phyloP scores from a whole-genome alignment of 345 rosid species.

The Melaleuca quinquenervia region DNA sequence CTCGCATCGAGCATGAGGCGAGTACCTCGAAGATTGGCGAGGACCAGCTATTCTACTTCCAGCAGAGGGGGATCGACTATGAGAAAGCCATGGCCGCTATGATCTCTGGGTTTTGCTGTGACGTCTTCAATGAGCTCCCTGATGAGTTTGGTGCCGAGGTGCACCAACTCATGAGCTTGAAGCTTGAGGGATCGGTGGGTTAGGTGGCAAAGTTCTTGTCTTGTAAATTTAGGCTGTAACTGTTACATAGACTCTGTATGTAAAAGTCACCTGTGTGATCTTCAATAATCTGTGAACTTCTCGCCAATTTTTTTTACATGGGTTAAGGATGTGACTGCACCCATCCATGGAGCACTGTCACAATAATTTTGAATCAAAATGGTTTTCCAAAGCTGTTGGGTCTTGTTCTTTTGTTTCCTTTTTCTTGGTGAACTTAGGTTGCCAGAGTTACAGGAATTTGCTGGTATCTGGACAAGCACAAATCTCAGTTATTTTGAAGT shows the following conservation, averaged over 20 bases:
- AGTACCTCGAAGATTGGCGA: conserved; percentile 91
- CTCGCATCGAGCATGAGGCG: conserved; percentile 91
- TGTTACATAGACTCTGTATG: not conserved
- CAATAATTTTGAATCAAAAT: not conserved
- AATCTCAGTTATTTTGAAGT: not conserved
- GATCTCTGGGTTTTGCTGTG: conserved; percentile 88
- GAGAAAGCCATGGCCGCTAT: conserved; percentile 97
- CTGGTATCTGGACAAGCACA: not conserved
- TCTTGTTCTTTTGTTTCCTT: not conserved
- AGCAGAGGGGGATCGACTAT: conserved; percentile 86
- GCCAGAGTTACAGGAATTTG: not conserved
- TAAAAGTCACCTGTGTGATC: not conserved
- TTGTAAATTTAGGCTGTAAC: not conserved
- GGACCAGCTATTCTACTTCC: conserved; percentile 96
- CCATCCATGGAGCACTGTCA: not conserved
- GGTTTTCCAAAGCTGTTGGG: not conserved
- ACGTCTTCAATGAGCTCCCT: conserved; percentile 86
- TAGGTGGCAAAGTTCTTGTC: conserved; percentile 11
- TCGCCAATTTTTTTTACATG: not conserved
- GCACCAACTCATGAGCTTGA: conserved; percentile 83
- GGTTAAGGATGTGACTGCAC: not conserved
- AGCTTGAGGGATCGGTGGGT: conserved; percentile 94
- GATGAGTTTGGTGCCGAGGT: conserved; percentile 93
- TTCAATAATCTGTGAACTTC: not conserved
- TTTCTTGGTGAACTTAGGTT: not conserved